Conservation (phyloP, 2,329 filamentous ascomycete genomes). For the Sarocladiaceae sp. region DNA sequence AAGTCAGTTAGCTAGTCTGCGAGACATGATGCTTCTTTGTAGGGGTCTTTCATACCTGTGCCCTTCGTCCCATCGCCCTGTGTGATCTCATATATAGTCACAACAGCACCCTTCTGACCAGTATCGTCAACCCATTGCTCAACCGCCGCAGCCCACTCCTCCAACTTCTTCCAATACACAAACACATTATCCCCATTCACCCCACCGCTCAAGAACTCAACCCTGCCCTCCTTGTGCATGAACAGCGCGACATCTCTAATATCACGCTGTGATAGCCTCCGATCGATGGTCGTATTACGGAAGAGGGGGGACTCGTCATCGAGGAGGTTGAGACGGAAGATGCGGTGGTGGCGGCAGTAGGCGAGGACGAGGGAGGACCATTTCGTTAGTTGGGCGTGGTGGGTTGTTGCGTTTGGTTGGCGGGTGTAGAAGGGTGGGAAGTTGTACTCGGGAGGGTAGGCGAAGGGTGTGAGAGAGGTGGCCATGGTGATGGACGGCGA, state of each 20-base stretch:
- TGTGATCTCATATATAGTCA: conserved; percentile 88
- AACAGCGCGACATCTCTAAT: conserved; percentile 55
- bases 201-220: conserved; percentile 57
- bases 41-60: conserved; percentile 56
- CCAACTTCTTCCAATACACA: conserved; percentile 80
- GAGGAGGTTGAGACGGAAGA: conserved; percentile 69
- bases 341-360: conserved; percentile 74
- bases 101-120: conserved; percentile 79
- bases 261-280: conserved; percentile 46
- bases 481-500: conserved; percentile 7
- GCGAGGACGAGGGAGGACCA: conserved; percentile 83
- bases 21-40: too few species aligned
- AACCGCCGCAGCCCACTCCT: conserved; percentile 83
- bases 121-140: conserved; percentile 83
- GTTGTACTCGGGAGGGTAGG: conserved; percentile 61
- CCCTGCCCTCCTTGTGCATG: conserved; percentile 55
- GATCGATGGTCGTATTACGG: conserved; percentile 49
- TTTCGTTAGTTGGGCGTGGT: conserved; percentile 71
- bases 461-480: conserved; percentile 31
- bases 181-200: conserved; percentile 53
- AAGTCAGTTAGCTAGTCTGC: too few species aligned
- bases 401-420: conserved; percentile 70
- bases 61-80: conserved; percentile 77
- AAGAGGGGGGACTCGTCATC: conserved; percentile 53
- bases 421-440: conserved; percentile 86